Evolutionary conservation across 1,284 basidiomycete genomes (phyloP), one percentile per base, ranked within the genome.

Genomic region (Sanghuangporus sanghuang): DNA sequence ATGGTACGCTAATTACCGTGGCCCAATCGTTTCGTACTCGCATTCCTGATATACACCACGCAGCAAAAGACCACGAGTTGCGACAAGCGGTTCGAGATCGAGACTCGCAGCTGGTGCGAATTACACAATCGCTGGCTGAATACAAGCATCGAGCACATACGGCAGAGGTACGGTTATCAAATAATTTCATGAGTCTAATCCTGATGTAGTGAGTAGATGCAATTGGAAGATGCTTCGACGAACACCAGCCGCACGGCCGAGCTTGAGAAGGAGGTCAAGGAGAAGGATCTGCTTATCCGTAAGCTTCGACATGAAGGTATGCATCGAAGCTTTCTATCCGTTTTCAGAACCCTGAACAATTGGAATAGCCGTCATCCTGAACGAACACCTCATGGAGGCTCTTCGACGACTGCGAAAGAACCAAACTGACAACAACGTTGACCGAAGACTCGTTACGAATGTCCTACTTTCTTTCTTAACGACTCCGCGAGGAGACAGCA

Each of bases 351-450:
- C 9, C 11, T 42, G 27, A 42, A 16, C 7, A 21, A 12, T 5
- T 72, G 35, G 67, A 58, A 23, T 68, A 96, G 95, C 90, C 56
- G 93, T 97, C 8, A 95, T 98, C 63, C 88, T 96, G 72, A 98
- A 99, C 71, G 96, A 99, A 72, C 96, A 99, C 71, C 82, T 99
- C 7, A 98, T 95, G 69, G 96, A 98, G 75, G 96, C 97, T 0
- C 83, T 99, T n/a, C 89, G 96, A 14, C 86, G 96, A 23, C 79
- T 99, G 53, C 86, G 95, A 42, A 90, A 89, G 68, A 92, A 89
- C 66, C 89, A 92, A 2, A 86, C 91, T 1, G 93, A 94, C 65
- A 90, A 85, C 59, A 96, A 93, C 67, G 96, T 99, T 18, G 96
- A 99, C 73, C 81, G 93, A 64, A 87, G 95, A 12, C 85, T 99